Conservation (phyloP, 2,329 filamentous ascomycete genomes). For the Penicillium sp. region DNA sequence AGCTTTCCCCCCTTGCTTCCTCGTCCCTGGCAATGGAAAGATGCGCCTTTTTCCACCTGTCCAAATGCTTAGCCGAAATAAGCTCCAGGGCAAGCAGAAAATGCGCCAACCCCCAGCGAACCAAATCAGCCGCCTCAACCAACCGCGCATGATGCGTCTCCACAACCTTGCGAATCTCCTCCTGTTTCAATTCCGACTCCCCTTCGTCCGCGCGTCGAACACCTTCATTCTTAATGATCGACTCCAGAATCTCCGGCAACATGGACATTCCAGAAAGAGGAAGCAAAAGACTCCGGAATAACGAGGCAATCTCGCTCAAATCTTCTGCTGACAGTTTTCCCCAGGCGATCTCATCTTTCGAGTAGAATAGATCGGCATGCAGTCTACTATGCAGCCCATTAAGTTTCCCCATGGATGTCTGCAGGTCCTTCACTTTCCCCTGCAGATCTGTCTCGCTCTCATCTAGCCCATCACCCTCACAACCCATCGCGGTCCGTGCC, state of each 20-base stretch:
- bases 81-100: constrained; percentile 57
- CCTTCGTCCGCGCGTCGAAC: constrained; percentile 1
- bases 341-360: constrained; percentile 72
- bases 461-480: constrained; percentile 3
- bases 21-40: constrained; percentile 43
- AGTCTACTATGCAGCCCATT: constrained; percentile 66
- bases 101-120: constrained; percentile 66
- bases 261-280: constrained; percentile 70
- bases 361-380: constrained; percentile 68
- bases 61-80: constrained; percentile 27
- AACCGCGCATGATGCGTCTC: constrained; percentile 45
- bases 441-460: constrained; percentile 17
- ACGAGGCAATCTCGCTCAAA: constrained; percentile 60
- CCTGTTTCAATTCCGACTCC: constrained; percentile 15
- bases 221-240: constrained; percentile 31
- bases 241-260: constrained; percentile 68
- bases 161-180: constrained; percentile 30
- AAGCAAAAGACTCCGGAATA: constrained; percentile 66
- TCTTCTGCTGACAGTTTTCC: constrained; percentile 71
- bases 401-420: constrained; percentile 47
- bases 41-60: constrained; percentile 47
- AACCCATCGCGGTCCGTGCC: constrained; percentile 23
- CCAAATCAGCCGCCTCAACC: constrained; percentile 64
- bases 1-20: constrained; percentile 56
- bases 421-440: constrained; percentile 28